These are phyloP conservation scores for Canna indica DNA, from an alignment of 176 grass and related monocot species.

Conservation along the genomic window DNA sequence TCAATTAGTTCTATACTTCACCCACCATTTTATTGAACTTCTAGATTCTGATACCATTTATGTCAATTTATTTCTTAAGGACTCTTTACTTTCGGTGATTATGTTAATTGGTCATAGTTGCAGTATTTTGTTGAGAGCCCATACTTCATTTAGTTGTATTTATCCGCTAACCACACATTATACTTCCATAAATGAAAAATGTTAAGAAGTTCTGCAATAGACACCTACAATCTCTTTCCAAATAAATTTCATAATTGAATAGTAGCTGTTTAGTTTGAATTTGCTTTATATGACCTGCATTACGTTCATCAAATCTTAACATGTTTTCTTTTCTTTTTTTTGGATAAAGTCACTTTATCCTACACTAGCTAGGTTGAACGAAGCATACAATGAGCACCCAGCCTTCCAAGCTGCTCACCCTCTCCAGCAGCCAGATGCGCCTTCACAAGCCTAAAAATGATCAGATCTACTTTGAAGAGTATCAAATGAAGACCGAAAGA, in stretches of 20 bases:
- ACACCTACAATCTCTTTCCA: not conserved
- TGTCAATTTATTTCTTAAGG: not conserved
- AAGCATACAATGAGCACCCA: constrained; percentile 49
- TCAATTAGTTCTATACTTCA: no score
- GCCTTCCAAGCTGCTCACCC: constrained; percentile 72
- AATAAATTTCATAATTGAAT: not conserved
- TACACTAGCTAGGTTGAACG: constrained; percentile 40
- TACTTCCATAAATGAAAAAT: no score
- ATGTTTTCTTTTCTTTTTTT: not conserved
- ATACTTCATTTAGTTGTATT: no score
- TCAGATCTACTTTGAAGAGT: not conserved
- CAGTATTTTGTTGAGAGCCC: no score
- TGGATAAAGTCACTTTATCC: constrained; percentile 46
- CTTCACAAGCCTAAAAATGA: constrained; percentile 30
- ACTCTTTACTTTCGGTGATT: not conserved
- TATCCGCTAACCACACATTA: no score
- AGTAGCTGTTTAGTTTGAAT: not conserved
- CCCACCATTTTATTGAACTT: not conserved
- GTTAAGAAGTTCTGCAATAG: not conserved
- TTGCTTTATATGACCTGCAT: no score
- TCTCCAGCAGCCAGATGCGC: constrained; percentile 59
- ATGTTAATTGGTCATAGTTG: not conserved
- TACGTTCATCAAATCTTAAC: not conserved
- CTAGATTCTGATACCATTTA: not conserved
- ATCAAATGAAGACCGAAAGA: not conserved